Evolutionary conservation across 163 green algal genomes (phyloP), one percentile per base, ranked within the genome.

Genomic region (Coccomyxa subellipsoidea): DNA sequence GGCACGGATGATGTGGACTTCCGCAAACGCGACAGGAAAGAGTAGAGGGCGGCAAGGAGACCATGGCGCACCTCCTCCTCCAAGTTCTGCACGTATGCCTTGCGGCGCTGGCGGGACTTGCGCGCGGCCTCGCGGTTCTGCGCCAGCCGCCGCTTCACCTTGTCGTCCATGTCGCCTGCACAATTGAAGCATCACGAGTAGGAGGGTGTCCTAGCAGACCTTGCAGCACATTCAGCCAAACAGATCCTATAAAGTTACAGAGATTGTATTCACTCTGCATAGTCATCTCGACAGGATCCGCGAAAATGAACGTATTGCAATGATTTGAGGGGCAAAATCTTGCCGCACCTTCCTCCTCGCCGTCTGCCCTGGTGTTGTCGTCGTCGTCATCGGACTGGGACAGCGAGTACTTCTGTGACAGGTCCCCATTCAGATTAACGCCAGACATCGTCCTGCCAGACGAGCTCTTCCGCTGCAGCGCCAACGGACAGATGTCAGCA

Each of bases 51-150:
- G 4, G 2, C 31, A 8, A 34, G 59, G 9, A 32, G 31, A 34
- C 66, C 32, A 27, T 4, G 18, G 15, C 59, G 7, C 54, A 85
- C 82, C 82, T 85, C 69, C 37, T 73, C 40, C 38, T 85, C 82
- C 29, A 85, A 34, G 32, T 76, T 40, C 32, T 78, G 21, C 0
- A 85, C 78, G 73, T 85, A 85, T n/a, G 78, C 77, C 53, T 85
- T 85, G n/a, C 78, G 70, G 29, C 82, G 77, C 77, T 85, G 77
- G 31, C 82, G 76, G 12, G 38, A 77, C 66, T 85, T 85, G 38
- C 77, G 77, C 0, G 82, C 82, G 6, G 82, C 82, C 70, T 83
- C 39, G 23, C 82, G 69, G 69, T 85, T 85, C 37, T 85, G 82
- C 10, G 31, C 70, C 39, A 85, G 82, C 10, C 82, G 36, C 34